Conservation (phyloP, 305 asterid genomes). For the Monarda citriodora region DNA sequence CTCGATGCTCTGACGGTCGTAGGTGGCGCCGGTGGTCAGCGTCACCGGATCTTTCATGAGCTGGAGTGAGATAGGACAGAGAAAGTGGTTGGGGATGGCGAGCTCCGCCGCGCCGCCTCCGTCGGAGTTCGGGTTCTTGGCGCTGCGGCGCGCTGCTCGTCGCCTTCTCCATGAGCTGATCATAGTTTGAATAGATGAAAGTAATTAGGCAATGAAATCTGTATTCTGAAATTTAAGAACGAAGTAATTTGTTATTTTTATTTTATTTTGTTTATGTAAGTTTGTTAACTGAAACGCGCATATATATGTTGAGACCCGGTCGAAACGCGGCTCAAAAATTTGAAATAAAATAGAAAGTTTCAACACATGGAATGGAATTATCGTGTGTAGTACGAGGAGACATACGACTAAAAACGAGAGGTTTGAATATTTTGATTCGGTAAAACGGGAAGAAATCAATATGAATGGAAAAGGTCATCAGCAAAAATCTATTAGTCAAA, state of each 20-base stretch:
- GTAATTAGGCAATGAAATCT: neutral
- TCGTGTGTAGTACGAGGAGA: conserved; percentile 10
- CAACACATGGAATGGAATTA: conserved; percentile 7
- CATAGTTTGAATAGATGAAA: conserved; percentile 21
- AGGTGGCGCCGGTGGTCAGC: conserved; percentile 55
- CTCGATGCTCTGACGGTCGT: conserved; percentile 61
- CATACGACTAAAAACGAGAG: neutral
- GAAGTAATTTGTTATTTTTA: neutral
- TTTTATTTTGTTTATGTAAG: neutral
- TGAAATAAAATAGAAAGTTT: conserved; percentile 7
- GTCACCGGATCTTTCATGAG: conserved; percentile 76
- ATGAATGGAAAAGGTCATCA: neutral
- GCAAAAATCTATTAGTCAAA: neutral
- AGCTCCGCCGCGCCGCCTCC: conserved; percentile 24
- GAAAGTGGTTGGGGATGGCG: conserved; percentile 37
- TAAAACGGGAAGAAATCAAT: neutral
- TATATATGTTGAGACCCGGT: neutral
- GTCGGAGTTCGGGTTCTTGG: conserved; percentile 24
- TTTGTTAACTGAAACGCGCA: neutral
- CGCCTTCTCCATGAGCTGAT: conserved; percentile 49
- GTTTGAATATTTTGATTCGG: too few species aligned
- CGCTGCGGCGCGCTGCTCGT: conserved; percentile 30
- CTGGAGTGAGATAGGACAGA: conserved; percentile 60
- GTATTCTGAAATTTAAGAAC: neutral
- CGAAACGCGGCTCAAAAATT: conserved; percentile 21